Percentiles rank a stretch among this genome's conserved stretches.
These are phyloP conservation scores for Trypanosoma brucei DNA, from an alignment of 208 protist species.

Conservation along the genomic window DNA sequence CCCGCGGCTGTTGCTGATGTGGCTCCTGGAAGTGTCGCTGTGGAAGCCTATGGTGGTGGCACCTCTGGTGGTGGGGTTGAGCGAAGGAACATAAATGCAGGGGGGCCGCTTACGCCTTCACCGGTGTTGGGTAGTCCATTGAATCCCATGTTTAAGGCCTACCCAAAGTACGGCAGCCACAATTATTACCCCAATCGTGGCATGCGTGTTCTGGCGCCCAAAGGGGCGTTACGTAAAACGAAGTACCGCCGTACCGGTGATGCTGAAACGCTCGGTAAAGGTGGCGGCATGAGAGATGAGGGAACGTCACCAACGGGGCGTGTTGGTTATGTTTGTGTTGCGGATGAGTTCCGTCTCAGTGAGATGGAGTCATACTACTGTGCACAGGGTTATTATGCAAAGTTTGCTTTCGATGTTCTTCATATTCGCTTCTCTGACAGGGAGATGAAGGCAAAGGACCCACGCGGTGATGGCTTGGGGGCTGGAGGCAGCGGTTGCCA, in stretches of 20 bases:
- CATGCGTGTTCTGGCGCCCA: not conserved
- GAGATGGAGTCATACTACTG: constrained; percentile 58
- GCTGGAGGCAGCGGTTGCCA: not conserved
- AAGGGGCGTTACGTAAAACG: constrained; percentile 18
- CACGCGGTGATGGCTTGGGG: not conserved
- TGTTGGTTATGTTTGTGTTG: constrained; percentile 73
- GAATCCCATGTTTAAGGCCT: not conserved
- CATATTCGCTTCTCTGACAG: constrained; percentile 65
- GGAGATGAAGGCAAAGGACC: constrained; percentile 16
- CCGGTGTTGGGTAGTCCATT: not conserved
- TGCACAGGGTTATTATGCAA: constrained; percentile 65
- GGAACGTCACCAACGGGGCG: constrained; percentile 30
- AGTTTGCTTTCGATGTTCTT: constrained; percentile 75
- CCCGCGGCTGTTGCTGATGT: not conserved
- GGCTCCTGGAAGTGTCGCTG: not conserved
- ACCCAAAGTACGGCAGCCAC: constrained; percentile 14
- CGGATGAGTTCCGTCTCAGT: constrained; percentile 64
- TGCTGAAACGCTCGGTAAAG: not conserved
- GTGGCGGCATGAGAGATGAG: constrained; percentile 5
- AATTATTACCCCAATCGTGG: constrained; percentile 1
- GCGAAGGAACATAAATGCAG: not conserved
- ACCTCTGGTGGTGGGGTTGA: not conserved
- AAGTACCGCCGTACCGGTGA: constrained; percentile 15
- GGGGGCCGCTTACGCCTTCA: not conserved
- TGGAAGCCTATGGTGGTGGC: not conserved